Conservation (phyloP, 2,329 filamentous ascomycete species). For the Ceratocystis lukuohia region DNA sequence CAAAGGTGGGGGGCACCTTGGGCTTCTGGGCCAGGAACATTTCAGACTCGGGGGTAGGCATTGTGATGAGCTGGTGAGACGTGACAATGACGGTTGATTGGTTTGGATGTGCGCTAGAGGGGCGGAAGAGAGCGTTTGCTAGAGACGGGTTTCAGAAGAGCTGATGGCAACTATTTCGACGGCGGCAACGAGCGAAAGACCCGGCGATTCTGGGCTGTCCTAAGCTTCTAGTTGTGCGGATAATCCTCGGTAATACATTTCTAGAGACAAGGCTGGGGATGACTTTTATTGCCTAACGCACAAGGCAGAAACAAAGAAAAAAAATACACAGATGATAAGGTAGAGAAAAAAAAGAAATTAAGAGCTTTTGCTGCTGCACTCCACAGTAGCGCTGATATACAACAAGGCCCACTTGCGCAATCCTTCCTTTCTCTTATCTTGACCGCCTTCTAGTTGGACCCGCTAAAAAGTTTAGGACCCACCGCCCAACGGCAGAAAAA, state of each 20-base stretch:
- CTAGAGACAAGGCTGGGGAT: neutral
- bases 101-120: neutral
- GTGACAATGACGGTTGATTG: neutral
- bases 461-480: slow-evolving; percentile 24
- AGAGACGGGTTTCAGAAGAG: neutral
- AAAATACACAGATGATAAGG: neutral
- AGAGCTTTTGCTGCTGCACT: neutral
- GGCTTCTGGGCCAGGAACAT: slow-evolving; percentile 76
- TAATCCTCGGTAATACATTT: neutral
- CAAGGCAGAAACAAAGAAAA: neutral
- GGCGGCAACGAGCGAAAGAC: neutral
- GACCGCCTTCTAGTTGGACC: slow-evolving; percentile 26
- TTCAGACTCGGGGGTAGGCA: slow-evolving; percentile 74
- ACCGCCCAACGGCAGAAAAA: slow-evolving; percentile 27
- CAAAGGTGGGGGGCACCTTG: slow-evolving; percentile 66
- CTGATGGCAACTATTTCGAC: neutral
- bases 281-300: neutral
- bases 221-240: neutral
- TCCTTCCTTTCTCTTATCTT: slow-evolving; percentile 19
- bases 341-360: neutral
- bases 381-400: too few species aligned
- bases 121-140: neutral
- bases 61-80: slow-evolving; percentile 27
- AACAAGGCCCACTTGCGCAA: too few species aligned
- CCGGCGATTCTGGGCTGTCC: neutral